Evolutionary conservation across 2,329 filamentous ascomycete species (phyloP).

Genomic region (Diatrype stigma): DNA sequence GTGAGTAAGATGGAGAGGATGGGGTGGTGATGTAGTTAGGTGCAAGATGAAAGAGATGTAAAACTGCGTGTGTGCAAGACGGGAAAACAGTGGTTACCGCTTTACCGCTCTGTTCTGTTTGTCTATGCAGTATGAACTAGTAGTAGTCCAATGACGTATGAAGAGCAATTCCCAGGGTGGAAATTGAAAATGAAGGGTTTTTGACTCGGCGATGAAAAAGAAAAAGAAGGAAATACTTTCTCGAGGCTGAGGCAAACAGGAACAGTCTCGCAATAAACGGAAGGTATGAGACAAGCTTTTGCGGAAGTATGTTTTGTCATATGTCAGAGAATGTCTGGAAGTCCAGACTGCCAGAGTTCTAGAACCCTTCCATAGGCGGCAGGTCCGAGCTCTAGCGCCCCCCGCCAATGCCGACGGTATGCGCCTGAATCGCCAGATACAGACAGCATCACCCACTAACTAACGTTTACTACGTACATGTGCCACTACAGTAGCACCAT

Average conservation of each 20-base stretch:
- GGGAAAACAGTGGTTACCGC: too few species aligned
- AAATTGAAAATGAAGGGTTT: too few species aligned
- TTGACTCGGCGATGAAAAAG: too few species aligned
- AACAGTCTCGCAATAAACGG: not conserved
- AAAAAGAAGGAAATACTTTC: not conserved
- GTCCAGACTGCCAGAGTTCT: not conserved
- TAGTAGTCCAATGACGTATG: too few species aligned
- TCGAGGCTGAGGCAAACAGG: not conserved
- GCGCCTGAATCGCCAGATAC: not conserved
- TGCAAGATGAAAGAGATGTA: not conserved
- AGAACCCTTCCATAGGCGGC: not conserved
- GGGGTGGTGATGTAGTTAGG: not conserved
- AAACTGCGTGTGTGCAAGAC: too few species aligned
- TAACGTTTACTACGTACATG: too few species aligned
- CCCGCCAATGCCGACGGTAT: not conserved
- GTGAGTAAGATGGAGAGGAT: not conserved
- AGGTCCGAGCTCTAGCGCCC: not conserved
- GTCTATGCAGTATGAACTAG: too few species aligned
- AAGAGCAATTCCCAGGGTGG: too few species aligned
- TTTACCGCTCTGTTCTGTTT: too few species aligned
- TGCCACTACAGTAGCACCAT: constrained; percentile 2
- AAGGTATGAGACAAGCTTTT: not conserved
- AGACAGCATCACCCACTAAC: too few species aligned
- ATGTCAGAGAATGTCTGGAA: not conserved
- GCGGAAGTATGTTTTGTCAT: too few species aligned